A percentile compares a stretch with the other conserved stretches of the same genome.
These are phyloP conservation scores for Fusarium veterinarium DNA, from an alignment of 2,329 filamentous ascomycete species.

Conservation along the genomic window DNA sequence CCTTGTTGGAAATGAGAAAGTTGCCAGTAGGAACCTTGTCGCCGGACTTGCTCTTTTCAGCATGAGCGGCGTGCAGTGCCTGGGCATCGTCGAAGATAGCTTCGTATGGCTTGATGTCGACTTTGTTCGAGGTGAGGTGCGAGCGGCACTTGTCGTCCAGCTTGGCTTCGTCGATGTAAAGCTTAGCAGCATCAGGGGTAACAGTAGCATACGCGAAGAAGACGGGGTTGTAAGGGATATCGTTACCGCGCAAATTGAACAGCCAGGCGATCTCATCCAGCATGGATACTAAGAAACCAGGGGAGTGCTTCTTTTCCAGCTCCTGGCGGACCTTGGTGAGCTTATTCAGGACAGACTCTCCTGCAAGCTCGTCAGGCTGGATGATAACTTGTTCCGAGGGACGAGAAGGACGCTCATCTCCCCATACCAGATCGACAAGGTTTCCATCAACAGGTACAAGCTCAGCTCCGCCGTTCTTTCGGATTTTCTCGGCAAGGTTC, in stretches of 20 bases:
- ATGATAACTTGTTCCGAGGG: slow-evolving; percentile 82
- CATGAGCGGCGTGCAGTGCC: slow-evolving; percentile 59
- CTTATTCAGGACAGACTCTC: slow-evolving; percentile 85
- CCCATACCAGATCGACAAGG: slow-evolving; percentile 93
- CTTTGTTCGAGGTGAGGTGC: slow-evolving; percentile 76
- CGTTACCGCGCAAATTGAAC: slow-evolving; percentile 95
- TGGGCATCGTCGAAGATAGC: slow-evolving; percentile 83
- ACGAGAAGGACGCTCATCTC: slow-evolving; percentile 73
- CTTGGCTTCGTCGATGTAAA: slow-evolving; percentile 88
- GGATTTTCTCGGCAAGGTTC: slow-evolving; percentile 86
- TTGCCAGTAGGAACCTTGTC: slow-evolving; percentile 62
- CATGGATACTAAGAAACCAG: slow-evolving; percentile 91
- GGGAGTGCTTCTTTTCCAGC: slow-evolving; percentile 87
- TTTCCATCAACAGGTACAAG: slow-evolving; percentile 83
- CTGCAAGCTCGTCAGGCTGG: slow-evolving; percentile 78
- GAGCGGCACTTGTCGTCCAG: slow-evolving; percentile 74
- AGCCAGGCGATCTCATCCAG: slow-evolving; percentile 98
- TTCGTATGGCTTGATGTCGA: slow-evolving; percentile 84
- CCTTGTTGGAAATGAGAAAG: slow-evolving; percentile 87
- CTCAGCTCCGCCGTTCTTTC: slow-evolving; percentile 83
- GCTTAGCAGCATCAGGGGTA: slow-evolving; percentile 78
- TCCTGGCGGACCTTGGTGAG: slow-evolving; percentile 90
- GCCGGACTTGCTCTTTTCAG: slow-evolving; percentile 52
- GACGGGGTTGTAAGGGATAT: slow-evolving; percentile 97
- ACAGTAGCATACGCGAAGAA: slow-evolving; percentile 97